These are phyloP conservation scores for Alternaria sp. DNA, from an alignment of 2,329 filamentous ascomycete genomes.

Conservation along the genomic window DNA sequence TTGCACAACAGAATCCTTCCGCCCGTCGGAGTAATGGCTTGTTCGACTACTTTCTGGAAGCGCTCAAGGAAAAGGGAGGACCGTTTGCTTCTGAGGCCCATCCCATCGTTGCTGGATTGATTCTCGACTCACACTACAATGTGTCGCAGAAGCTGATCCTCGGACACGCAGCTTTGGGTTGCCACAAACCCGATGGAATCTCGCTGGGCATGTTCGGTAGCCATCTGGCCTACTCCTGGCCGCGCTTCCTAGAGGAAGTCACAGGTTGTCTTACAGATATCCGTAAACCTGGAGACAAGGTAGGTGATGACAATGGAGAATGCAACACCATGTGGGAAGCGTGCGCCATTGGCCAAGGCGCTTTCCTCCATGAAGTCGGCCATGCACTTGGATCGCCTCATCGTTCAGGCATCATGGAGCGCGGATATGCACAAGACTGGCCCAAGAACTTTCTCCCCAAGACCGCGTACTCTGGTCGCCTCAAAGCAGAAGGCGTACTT, in stretches of 20 bases:
- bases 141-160: slow-evolving; percentile 29
- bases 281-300: slow-evolving; percentile 47
- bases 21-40: slow-evolving; percentile 22
- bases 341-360: slow-evolving; percentile 53
- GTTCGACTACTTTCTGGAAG: slow-evolving; percentile 34
- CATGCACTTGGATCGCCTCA: slow-evolving; percentile 49
- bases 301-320: slow-evolving; percentile 44
- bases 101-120: slow-evolving; percentile 43
- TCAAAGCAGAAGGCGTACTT: neutral
- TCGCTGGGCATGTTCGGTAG: slow-evolving; percentile 39
- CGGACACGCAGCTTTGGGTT: slow-evolving; percentile 37
- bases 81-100: slow-evolving; percentile 60
- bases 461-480: slow-evolving; percentile 22
- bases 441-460: slow-evolving; percentile 53
- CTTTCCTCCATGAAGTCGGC: slow-evolving; percentile 50
- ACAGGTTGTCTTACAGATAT: slow-evolving; percentile 45
- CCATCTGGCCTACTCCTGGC: slow-evolving; percentile 41
- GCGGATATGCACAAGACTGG: slow-evolving; percentile 44
- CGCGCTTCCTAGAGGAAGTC: slow-evolving; percentile 43
- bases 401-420: slow-evolving; percentile 47
- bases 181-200: slow-evolving; percentile 36
- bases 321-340: slow-evolving; percentile 57
- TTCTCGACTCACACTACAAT: slow-evolving; percentile 42
- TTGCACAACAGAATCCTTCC: slow-evolving; percentile 32
- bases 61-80: slow-evolving; percentile 33